A percentile compares a stretch with the other conserved stretches of the same genome.
Conservation (phyloP, 2,329 filamentous ascomycete species). For the Fusarium circinatum region DNA sequence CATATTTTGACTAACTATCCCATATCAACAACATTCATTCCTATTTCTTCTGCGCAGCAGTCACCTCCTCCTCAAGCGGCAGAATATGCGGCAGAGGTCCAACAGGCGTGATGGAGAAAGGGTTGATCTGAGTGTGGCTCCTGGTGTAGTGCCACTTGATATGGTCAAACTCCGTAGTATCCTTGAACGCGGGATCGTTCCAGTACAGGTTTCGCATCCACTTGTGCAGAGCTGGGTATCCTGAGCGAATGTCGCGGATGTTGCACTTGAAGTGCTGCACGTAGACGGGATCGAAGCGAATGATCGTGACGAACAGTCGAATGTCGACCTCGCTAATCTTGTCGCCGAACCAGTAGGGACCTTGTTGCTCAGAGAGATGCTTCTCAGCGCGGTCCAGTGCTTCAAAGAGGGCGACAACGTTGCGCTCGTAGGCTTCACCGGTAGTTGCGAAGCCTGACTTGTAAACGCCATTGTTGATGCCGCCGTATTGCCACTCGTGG, state of each 20-base stretch:
- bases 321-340: conserved; percentile 85
- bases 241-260: conserved; percentile 82
- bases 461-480: conserved; percentile 78
- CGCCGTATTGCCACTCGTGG: conserved; percentile 83
- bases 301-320: conserved; percentile 76
- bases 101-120: conserved; percentile 79
- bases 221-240: conserved; percentile 81
- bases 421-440: conserved; percentile 82
- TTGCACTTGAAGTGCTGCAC: conserved; percentile 93
- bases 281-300: conserved; percentile 82
- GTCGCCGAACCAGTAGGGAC: conserved; percentile 80
- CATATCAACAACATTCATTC: neutral
- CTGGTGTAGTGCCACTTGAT: conserved; percentile 83
- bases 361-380: conserved; percentile 65
- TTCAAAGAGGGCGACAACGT: conserved; percentile 76
- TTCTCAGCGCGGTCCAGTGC: conserved; percentile 80
- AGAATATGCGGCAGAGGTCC: conserved; percentile 87
- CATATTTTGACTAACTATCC: neutral
- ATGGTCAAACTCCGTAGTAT: conserved; percentile 92
- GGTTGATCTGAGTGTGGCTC: conserved; percentile 74
- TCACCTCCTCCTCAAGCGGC: conserved; percentile 80
- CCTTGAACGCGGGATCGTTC: conserved; percentile 79
- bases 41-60: conserved; percentile 55
- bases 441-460: conserved; percentile 86
- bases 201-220: conserved; percentile 91